phyloP scores from a whole-genome alignment of 2,329 filamentous ascomycete genomes.

The Pezicula radicicola region DNA sequence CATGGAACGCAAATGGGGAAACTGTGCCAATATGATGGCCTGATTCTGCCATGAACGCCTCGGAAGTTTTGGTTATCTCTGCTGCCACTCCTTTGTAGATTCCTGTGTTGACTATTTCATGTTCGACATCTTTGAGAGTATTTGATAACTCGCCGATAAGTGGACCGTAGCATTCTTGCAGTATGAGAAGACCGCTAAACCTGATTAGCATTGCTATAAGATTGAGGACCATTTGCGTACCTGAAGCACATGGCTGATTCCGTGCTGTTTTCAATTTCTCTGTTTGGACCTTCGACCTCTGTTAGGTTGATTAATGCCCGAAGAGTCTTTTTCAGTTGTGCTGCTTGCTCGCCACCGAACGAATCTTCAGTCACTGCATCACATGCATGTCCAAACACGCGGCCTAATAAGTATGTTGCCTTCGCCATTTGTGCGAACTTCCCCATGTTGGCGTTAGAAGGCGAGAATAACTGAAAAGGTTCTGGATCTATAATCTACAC shows the following conservation, averaged over 20 bases:
- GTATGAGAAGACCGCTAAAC: no score
- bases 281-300: not conserved
- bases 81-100: no score
- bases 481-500: not conserved
- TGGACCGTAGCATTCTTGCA: no score
- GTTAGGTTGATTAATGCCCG: conserved; percentile 1
- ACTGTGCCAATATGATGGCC: no score
- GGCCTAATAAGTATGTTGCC: conserved; percentile 3
- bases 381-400: conserved; percentile 3
- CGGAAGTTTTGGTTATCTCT: no score
- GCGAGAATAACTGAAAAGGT: not conserved
- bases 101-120: no score
- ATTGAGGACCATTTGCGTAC: not conserved
- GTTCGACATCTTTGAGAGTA: no score
- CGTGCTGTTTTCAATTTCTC: conserved; percentile 5
- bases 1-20: no score
- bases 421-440: conserved; percentile 9
- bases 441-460: conserved; percentile 4
- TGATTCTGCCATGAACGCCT: no score
- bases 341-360: conserved; percentile 3
- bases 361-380: not conserved
- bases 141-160: no score
- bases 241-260: conserved; percentile 4
- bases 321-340: conserved; percentile 4
- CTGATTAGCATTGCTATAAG: no score